Base-by-base conservation (phyloP, 371 early-diverging fungal genomes). In the Mucor piriformis region DNA sequence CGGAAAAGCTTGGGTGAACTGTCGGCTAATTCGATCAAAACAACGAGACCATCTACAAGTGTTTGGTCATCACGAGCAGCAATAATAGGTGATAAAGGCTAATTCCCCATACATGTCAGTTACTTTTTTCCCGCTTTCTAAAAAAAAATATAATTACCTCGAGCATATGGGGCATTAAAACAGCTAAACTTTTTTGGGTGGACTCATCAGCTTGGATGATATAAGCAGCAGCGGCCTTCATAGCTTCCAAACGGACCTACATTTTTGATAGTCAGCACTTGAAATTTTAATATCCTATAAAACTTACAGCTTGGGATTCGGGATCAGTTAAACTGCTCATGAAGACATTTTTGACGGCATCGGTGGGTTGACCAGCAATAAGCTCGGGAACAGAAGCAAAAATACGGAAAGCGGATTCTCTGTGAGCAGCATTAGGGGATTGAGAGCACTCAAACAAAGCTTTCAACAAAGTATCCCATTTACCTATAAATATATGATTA, bases 321-420 rank as follows among this genome's bases (percentile, higher is more conserved):
- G 66, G 62, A 73, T 92, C 92, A 59, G 87, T 84, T 67, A 94
- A 82, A 51, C 88, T 91, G 16, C 76, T 76, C 38, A 78, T 75
- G 51, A 96, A 94, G 13, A 92, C 84, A 18, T 76, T 71, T 66
- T 81, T 87, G 59, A 95, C 81, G 12, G 87, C 70, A 37, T 88
- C 86, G 1, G 73, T 75, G 56, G 88, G 84, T 67, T 92, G 89
- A 58, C 83, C 84, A 33, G 86, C 77, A 57, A 93, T 83, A 55
- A 93, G 64, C 34, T 83, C 81, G 43, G 96, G 94, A 29, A 93
- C 90, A 37, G 88, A 72, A 34, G 88, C 84, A 64, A 97, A 89
- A 57, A 97, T 90, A 65, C 91, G 88, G 81, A 92, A 93, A 35
- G 92, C 95, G 43, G 90, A 87, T 76, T 94, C 95, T 51, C 93